Evolutionary conservation across 768 basidiomycete species (phyloP), one percentile per base, ranked within the genome.

Genomic region (Amanita jacksonii): DNA sequence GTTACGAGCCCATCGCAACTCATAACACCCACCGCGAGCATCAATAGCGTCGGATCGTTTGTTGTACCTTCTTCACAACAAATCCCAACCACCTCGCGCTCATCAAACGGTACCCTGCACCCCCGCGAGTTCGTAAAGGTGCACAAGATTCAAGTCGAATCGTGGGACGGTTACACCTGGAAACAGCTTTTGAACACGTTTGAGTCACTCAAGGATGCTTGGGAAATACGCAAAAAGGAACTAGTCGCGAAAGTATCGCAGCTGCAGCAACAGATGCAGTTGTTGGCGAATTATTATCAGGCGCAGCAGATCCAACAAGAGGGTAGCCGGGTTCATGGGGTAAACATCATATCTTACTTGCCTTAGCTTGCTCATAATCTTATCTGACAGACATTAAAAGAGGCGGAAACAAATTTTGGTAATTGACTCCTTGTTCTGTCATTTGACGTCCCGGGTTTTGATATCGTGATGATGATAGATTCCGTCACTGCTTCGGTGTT

Each of bases 111-210:
- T 6, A 62, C 72, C 19, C 66, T 63, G 19, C 86, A 89, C 51
- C 86, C 86, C 0, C 74, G 82, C 31, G 75, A 84, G 35, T 75
- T 69, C 50, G 76, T 88, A 43, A 77, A 76, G 35, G 59, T 61
- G 2, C 74, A 86, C 58, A 87, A 86, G 51, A 54, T 65, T 0
- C 76, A 78, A 56, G 66, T 89, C 20, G 86, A 86, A 51, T 63
- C 72, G 5, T 87, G 85, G 85, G 80, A 86, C 51, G 28, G 60
- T 5, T 75, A 73, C 45, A 62, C 79, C 9, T 87, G 85, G 85
- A 85, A 79, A 58, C 81, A 84, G 62, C 65, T 79, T 28, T 57
- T 85, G 22, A 61, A 61, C 46, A 53, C 72, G 0, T 83, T 86
- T 47, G 81, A 87, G 42, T 63, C 65, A 8, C 69, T 89, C 51